phyloP scores from a whole-genome alignment of 768 basidiomycete species.

The Russula olivacea region DNA sequence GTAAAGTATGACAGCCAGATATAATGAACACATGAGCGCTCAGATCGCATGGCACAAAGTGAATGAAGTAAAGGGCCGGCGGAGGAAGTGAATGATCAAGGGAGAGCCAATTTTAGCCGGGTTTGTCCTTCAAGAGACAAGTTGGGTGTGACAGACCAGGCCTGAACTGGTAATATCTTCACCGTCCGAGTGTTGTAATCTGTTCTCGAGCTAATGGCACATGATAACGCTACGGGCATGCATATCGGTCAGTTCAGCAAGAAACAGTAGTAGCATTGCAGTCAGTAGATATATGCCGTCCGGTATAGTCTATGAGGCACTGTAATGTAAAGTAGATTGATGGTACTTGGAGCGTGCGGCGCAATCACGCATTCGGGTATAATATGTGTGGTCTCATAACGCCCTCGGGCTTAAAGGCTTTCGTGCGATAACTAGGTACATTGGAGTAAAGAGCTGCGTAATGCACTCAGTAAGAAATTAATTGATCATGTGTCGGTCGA shows the following conservation, averaged over 20 bases:
- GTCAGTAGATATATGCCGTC: neutral
- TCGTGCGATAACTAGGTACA: conserved; percentile 59
- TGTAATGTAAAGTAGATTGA: conserved; percentile 3
- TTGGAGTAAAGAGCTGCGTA: conserved; percentile 75
- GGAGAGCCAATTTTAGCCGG: no score
- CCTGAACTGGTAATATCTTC: neutral
- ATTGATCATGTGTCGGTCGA: conserved; percentile 3
- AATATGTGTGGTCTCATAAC: neutral
- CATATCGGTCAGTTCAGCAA: neutral
- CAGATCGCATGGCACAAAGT: no score
- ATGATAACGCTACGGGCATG: neutral
- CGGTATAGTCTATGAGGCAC: neutral
- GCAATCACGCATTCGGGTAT: neutral
- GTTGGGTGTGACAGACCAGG: neutral
- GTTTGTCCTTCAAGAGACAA: neutral
- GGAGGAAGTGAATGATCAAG: no score
- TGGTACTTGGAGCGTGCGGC: neutral
- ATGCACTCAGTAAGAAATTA: conserved; percentile 2
- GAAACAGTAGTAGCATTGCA: neutral
- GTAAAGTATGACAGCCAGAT: no score
- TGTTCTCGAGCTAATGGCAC: neutral
- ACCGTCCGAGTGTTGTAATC: neutral
- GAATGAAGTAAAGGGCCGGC: no score
- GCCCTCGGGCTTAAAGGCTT: conserved; percentile 8
- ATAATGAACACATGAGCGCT: no score